Evolutionary conservation across 495 filamentous ascomycete genomes (phyloP).

Genomic region (Podospora conica): DNA sequence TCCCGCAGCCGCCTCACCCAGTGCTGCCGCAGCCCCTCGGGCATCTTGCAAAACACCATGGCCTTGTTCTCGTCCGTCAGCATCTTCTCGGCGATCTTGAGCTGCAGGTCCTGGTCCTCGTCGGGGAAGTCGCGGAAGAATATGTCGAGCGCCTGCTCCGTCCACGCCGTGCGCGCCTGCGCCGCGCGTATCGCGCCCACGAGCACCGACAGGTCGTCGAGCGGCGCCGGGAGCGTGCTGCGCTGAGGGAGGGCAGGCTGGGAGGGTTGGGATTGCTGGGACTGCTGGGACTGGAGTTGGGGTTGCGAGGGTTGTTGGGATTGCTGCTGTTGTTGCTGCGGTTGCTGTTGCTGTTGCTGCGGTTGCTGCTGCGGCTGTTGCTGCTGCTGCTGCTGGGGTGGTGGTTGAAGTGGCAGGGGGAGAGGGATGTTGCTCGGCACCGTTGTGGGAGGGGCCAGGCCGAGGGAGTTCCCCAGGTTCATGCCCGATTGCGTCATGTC

Average conservation of each 20-base stretch:
- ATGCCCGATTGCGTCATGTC: constrained; percentile 17
- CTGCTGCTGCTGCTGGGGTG: background rate
- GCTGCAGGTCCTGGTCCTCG: constrained; percentile 44
- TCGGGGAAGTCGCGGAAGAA: constrained; percentile 44
- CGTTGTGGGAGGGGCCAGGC: background rate
- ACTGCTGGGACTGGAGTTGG: constrained; percentile 3
- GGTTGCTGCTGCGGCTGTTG: background rate
- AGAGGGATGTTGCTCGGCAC: background rate
- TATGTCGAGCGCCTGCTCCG: constrained; percentile 45
- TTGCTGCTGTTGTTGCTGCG: background rate
- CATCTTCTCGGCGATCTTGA: constrained; percentile 48
- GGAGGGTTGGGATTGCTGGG: background rate
- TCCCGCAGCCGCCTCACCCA: constrained; percentile 44
- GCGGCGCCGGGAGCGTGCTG: background rate
- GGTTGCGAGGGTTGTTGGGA: no score
- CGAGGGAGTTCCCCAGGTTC: background rate
- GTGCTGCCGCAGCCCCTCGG: constrained; percentile 35
- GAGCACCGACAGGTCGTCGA: constrained; percentile 6
- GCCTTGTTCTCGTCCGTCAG: constrained; percentile 48
- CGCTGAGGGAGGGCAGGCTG: background rate
- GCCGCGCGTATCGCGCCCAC: constrained; percentile 30
- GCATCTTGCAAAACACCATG: constrained; percentile 51
- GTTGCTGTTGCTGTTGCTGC: background rate
- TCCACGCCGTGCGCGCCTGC: constrained; percentile 28
- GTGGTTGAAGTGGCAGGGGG: background rate